A percentile compares a stretch with the other conserved stretches of the same genome.
Conservation (phyloP, 805 yeast species). For the Scheffersomyces coipomensis region DNA sequence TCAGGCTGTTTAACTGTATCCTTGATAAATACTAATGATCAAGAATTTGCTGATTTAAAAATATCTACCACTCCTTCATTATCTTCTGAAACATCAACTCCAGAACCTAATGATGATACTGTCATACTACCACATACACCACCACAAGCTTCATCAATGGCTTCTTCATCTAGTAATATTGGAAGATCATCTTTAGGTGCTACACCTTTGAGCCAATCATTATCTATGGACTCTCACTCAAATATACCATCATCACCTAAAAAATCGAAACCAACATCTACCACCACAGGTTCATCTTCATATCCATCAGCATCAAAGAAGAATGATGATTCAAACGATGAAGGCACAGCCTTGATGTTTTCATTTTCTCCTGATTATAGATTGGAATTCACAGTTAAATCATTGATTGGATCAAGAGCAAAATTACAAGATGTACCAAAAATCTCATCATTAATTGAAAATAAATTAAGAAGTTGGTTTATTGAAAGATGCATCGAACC, state of each 20-base stretch:
- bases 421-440: constrained; percentile 92
- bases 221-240: neutral
- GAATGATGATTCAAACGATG: constrained; percentile 7
- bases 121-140: too few relatives aligned
- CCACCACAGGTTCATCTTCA: neutral
- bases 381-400: constrained; percentile 82
- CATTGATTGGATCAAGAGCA: constrained; percentile 89
- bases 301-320: constrained; percentile 1
- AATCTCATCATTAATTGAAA: constrained; percentile 79
- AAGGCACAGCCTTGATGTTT: constrained; percentile 75
- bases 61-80: constrained; percentile 3
- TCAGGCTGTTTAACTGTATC: constrained; percentile 87
- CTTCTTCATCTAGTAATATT: neutral
- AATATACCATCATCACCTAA: neutral
- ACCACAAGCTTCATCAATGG: neutral
- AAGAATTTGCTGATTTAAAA: constrained; percentile 19
- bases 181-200: neutral
- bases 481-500: constrained; percentile 94
- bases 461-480: constrained; percentile 82
- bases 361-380: constrained; percentile 91
- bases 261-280: neutral
- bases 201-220: neutral
- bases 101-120: constrained; percentile 11
- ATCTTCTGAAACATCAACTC: constrained; percentile 14
- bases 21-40: constrained; percentile 47